A percentile compares a stretch with the other conserved stretches of the same genome.
These are phyloP conservation scores for Penicillium cosmopolitanum DNA, from an alignment of 495 filamentous ascomycete genomes.

Conservation along the genomic window DNA sequence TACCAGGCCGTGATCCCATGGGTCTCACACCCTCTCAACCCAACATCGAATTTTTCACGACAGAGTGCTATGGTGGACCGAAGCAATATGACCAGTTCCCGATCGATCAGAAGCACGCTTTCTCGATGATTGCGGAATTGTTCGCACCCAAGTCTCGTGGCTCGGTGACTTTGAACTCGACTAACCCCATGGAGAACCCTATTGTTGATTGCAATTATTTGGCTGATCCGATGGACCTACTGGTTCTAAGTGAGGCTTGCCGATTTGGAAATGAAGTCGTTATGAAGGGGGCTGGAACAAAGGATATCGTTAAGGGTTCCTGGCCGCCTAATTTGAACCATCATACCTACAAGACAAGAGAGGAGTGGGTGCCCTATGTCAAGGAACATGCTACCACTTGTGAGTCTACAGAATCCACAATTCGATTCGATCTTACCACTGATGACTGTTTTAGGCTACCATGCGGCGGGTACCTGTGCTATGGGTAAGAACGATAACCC, in stretches of 20 bases:
- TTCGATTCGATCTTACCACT: not conserved
- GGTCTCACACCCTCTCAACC: constrained; percentile 51
- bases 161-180: constrained; percentile 39
- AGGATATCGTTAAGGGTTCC: constrained; percentile 58
- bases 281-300: constrained; percentile 54
- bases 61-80: constrained; percentile 57
- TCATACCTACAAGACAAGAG: constrained; percentile 48
- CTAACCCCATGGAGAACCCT: constrained; percentile 43
- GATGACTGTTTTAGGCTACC: constrained; percentile 43
- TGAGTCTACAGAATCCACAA: constrained; percentile 26
- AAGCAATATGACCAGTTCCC: constrained; percentile 53
- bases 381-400: constrained; percentile 57
- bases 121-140: constrained; percentile 46
- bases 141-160: constrained; percentile 48
- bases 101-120: constrained; percentile 43
- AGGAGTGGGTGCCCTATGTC: constrained; percentile 52
- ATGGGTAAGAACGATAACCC: constrained; percentile 52
- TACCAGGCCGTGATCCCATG: constrained; percentile 55
- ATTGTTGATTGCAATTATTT: constrained; percentile 56
- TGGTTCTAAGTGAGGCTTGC: constrained; percentile 53
- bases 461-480: constrained; percentile 56
- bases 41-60: constrained; percentile 55
- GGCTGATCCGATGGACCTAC: constrained; percentile 49
- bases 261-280: constrained; percentile 58
- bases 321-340: constrained; percentile 53